A percentile compares a stretch with the other conserved stretches of the same genome.
Evolutionary conservation across 1,139 yeast species (phyloP).

Genomic region (Blastobotrys indianensis): DNA sequence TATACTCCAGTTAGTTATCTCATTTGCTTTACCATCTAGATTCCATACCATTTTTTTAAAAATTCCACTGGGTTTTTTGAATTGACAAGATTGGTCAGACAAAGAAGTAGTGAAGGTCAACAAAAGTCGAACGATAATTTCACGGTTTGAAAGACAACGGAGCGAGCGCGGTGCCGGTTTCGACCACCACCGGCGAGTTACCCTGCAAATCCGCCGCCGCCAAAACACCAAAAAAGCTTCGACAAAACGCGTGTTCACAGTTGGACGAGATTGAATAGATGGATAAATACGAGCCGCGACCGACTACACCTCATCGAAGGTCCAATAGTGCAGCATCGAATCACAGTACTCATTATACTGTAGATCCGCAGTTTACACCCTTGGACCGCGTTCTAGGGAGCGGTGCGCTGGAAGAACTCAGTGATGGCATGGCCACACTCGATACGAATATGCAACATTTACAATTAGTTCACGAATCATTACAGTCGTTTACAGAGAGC

Average conservation of each 20-base stretch:
- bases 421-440: conserved; percentile 50
- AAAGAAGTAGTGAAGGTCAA: background rate
- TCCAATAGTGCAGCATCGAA: conserved; percentile 25
- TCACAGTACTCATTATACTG: conserved; percentile 19
- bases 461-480: conserved; percentile 45
- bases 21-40: background rate
- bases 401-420: conserved; percentile 36
- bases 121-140: conserved; percentile 10
- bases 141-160: background rate
- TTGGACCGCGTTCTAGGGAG: conserved; percentile 23
- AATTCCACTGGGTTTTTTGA: background rate
- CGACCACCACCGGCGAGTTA: too few relatives aligned
- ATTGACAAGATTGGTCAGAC: background rate
- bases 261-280: background rate
- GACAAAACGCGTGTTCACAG: too few relatives aligned
- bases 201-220: too few relatives aligned
- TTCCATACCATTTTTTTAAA: conserved; percentile 13
- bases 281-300: conserved; percentile 14
- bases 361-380: conserved; percentile 18
- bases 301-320: conserved; percentile 28
- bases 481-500: conserved; percentile 53
- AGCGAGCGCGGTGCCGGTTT: too few relatives aligned
- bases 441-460: conserved; percentile 48
- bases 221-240: too few relatives aligned
- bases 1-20: background rate